These are phyloP conservation scores for Neurospora terricola DNA, from an alignment of 495 filamentous ascomycete species.

Conservation along the genomic window DNA sequence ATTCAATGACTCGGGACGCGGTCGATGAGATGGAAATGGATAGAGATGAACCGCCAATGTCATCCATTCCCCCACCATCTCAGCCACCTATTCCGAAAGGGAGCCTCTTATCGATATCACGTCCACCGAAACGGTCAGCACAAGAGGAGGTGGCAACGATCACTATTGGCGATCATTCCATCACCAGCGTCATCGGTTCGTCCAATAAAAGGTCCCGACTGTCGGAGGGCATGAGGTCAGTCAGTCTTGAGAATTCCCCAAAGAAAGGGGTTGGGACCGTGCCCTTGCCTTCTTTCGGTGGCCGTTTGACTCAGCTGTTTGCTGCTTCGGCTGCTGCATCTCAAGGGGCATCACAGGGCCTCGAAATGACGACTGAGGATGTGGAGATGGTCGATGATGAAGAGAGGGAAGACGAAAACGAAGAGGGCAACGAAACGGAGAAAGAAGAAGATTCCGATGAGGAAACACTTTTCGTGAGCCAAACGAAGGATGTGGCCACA, in stretches of 20 bases:
- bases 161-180: constrained; percentile 72
- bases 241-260: constrained; percentile 1
- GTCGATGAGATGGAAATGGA: constrained; percentile 2
- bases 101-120: constrained; percentile 9
- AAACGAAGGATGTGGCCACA: neutral
- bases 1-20: neutral
- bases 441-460: constrained; percentile 14
- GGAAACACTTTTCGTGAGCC: constrained; percentile 1
- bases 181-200: constrained; percentile 44
- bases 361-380: constrained; percentile 18
- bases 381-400: constrained; percentile 16
- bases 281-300: constrained; percentile 45
- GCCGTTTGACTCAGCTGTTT: constrained; percentile 58
- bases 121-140: constrained; percentile 44
- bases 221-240: constrained; percentile 4
- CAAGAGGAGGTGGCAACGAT: constrained; percentile 71
- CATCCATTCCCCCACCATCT: constrained; percentile 28
- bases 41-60: constrained; percentile 21
- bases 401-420: constrained; percentile 15
- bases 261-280: constrained; percentile 3
- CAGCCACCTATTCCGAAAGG: constrained; percentile 19
- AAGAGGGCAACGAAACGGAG: constrained; percentile 14
- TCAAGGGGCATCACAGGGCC: constrained; percentile 12
- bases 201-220: constrained; percentile 30
- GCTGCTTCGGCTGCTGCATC: constrained; percentile 50